Evolutionary conservation across 352 stramenopile genomes (phyloP), one percentile per base, ranked within the genome.

Genomic region (Phytophthora ohioensis): DNA sequence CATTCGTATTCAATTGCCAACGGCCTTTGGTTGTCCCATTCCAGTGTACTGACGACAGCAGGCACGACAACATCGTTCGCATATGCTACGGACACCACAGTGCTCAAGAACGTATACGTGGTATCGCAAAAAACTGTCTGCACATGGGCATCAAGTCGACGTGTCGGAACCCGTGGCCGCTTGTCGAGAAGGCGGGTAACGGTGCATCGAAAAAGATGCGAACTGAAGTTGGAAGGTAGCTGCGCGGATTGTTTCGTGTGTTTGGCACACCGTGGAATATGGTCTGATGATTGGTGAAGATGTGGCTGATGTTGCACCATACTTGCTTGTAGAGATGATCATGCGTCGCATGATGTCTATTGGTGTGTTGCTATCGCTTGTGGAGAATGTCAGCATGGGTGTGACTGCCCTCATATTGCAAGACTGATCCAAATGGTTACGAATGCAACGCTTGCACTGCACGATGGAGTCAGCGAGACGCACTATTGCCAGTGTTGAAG

Each of bases 121-220:
- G 70, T 79, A 3, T 56, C 64, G 8, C 73, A 39, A 69, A 82
- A 17, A 67, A 81, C 10, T 78, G 80, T 65, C 51, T 82, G 47
- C 94, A 95, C 67, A 81, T 95, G 71, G 88, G 88, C 52, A 87
- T 95, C 73, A 95, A 95, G 69, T 95, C 87, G 88, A 79, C 79
- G 54, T 92, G 84, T 43, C 65, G 90, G 46, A 80, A 78, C 52
- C 76, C 82, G 55, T 85, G 78, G 27, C 56, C 81, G 56, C 78
- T 93, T 43, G 63, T 85, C 13, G 82, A 87, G 15, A 82, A 82
- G 42, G 48, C 39, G 30, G 61, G 60, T 4, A 76, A 68, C 43
- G 79, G 86, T 48, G 41, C 62, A 34, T 84, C 75, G 0, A 32
- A 61, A 7, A 39, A 15, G 5, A 81, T 91, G 3, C 73, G 83